Conservation (phyloP, 345 rosid species). For the Pseudoturritis turrita region DNA sequence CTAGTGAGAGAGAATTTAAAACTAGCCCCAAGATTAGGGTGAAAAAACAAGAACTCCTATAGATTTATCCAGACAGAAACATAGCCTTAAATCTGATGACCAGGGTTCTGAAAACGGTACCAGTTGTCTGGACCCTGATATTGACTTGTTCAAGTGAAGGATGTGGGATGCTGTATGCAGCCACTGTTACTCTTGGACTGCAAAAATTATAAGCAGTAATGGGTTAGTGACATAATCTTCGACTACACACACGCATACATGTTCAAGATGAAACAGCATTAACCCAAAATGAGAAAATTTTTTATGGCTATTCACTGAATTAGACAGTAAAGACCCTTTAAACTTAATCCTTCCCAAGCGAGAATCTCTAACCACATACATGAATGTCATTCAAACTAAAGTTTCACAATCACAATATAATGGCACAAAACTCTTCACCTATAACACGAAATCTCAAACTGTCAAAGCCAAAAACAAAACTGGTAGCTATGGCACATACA, state of each 20-base stretch:
- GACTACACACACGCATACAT: background rate
- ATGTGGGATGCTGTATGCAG: conserved; percentile 88
- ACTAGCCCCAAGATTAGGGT: background rate
- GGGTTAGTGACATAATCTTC: background rate
- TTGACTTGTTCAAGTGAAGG: conserved; percentile 81
- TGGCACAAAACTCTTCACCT: too few species aligned
- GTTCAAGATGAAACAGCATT: background rate
- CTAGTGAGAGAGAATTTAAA: background rate
- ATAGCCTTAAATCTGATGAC: background rate
- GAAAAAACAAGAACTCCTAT: background rate
- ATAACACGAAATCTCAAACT: too few species aligned
- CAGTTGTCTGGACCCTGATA: conserved; percentile 87
- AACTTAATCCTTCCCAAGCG: background rate
- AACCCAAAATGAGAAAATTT: background rate
- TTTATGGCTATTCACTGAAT: background rate
- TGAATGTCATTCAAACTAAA: background rate
- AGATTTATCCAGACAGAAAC: background rate
- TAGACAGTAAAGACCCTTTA: background rate
- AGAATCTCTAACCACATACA: background rate
- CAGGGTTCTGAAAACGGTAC: conserved; percentile 28
- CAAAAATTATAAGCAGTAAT: conserved; percentile 21
- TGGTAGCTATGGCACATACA: background rate
- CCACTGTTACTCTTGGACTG: conserved; percentile 74
- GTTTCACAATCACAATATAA: background rate
- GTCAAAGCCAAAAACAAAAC: background rate